Evolutionary conservation across 2,329 filamentous ascomycete species (phyloP), one percentile per base, ranked within the genome.

Genomic region (Leptographium galeiforme): DNA sequence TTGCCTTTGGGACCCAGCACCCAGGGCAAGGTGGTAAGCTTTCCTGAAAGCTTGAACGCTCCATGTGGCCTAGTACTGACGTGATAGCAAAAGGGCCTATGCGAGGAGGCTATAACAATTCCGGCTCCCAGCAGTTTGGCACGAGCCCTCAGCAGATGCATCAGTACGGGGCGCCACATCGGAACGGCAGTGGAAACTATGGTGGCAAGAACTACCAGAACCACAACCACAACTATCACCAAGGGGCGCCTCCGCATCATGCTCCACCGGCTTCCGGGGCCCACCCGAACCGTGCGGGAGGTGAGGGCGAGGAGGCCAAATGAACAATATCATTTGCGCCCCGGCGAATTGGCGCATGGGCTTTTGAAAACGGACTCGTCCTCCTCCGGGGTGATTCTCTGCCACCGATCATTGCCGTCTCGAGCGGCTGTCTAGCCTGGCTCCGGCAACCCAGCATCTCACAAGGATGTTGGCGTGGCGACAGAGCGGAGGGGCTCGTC

Each of bases 1-100:
- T 85, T 40, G 79, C 81, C 52, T 89, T 85, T 67, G 73, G 75
- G 55, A 79, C 81, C 36, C 85, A 85, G 60, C 85, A 86, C 59
- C 78, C 51, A 32, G 57, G 79, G 58, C 81, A 77, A 61, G 84
- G 86, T 67, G 85, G 85, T 87, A 81, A 78, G 85, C 50, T 51
- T 46, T 39, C 48, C 25, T 25, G 25, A 25, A 25, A 32, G 32
- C 48, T 40, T 51, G 32, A 38, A 5, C 40, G n/a, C 4, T 34
- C 3, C 16, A 10, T 2, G 16, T 47, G 13, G 14, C 14, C 12
- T 8, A 19, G 25, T 30, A 36, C 56, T 58, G 40, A 57, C 53
- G 39, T 54, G 16, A 36, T 38, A 57, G 50, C 38, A 49, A 57
- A 56, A 84, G 78, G 82, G 72, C 76, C 74, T 59, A 77, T 78